Evolutionary conservation across 441 rosid species (phyloP).

Genomic region (Eruca vesicaria): DNA sequence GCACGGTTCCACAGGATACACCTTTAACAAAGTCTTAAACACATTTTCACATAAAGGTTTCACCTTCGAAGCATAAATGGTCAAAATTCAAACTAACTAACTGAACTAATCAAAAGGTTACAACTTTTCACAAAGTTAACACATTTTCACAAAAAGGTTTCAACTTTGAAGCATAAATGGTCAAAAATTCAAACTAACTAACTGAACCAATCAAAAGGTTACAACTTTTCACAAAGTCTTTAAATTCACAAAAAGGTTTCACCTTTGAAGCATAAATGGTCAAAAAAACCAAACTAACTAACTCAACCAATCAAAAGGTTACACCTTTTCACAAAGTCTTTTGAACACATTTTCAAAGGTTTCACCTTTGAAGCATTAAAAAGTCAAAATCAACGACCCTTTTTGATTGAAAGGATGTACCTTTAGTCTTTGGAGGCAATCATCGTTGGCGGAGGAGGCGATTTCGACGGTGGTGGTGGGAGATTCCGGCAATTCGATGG

Average conservation of each 20-base stretch:
- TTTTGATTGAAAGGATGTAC: constrained; percentile 31
- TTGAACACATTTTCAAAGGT: background rate
- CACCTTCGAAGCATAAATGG: background rate
- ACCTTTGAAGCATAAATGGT: background rate
- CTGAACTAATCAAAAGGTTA: background rate
- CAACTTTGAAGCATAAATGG: background rate
- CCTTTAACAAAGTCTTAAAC: too few species aligned
- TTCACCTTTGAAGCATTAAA: background rate
- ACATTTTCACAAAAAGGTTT: background rate
- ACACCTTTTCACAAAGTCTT: background rate
- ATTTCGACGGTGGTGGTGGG: constrained; percentile 51
- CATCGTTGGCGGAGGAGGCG: constrained; percentile 29
- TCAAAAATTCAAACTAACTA: background rate
- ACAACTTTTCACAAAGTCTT: background rate
- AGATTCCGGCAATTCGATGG: constrained; percentile 54
- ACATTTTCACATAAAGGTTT: too few species aligned
- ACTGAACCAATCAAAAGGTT: background rate
- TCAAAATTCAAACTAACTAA: background rate
- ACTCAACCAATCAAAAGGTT: background rate
- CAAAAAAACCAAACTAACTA: background rate
- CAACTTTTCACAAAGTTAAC: background rate
- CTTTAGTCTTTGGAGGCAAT: constrained; percentile 52
- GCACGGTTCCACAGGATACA: background rate
- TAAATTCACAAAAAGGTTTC: background rate
- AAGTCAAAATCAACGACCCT: background rate